Conservation (phyloP, 176 grass and related monocot genomes). For the Pontederia paniculata region DNA sequence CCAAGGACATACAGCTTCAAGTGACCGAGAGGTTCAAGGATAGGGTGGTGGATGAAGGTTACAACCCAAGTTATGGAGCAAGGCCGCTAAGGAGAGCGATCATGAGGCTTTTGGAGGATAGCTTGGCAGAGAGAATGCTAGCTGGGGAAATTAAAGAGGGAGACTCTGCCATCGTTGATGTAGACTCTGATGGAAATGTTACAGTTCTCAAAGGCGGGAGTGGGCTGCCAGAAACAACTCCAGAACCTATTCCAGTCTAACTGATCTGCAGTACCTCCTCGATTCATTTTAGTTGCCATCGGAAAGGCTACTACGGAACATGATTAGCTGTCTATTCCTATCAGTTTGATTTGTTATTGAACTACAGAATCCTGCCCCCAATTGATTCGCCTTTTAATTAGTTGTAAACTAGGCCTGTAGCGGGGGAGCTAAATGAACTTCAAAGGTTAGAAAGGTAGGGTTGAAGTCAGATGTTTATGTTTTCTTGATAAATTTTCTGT, state of each 20-base stretch:
- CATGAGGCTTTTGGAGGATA: conserved; percentile 12
- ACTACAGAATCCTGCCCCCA: no score
- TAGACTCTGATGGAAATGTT: conserved; percentile 8
- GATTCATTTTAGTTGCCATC: no score
- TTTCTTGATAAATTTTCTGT: no score
- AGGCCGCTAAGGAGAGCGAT: conserved; percentile 14
- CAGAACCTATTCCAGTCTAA: conserved; percentile 5
- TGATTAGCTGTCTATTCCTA: no score
- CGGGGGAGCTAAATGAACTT: no score
- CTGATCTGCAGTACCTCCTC: no score
- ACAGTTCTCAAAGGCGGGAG: conserved; percentile 9
- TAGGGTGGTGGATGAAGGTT: conserved; percentile 13
- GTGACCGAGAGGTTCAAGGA: conserved; percentile 12
- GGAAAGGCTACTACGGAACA: no score
- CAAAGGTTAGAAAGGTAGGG: no score
- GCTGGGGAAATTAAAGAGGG: conserved; percentile 16
- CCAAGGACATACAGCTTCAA: conserved; percentile 6
- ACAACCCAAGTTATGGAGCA: conserved; percentile 14
- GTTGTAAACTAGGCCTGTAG: no score
- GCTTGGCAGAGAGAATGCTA: conserved; percentile 13
- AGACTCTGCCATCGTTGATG: conserved; percentile 10
- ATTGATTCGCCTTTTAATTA: no score
- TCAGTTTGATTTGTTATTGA: no score
- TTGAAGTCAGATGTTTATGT: no score
- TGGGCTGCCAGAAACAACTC: conserved; percentile 8